Conservation (phyloP, 139 green algal species). For the Microglena sp. region DNA sequence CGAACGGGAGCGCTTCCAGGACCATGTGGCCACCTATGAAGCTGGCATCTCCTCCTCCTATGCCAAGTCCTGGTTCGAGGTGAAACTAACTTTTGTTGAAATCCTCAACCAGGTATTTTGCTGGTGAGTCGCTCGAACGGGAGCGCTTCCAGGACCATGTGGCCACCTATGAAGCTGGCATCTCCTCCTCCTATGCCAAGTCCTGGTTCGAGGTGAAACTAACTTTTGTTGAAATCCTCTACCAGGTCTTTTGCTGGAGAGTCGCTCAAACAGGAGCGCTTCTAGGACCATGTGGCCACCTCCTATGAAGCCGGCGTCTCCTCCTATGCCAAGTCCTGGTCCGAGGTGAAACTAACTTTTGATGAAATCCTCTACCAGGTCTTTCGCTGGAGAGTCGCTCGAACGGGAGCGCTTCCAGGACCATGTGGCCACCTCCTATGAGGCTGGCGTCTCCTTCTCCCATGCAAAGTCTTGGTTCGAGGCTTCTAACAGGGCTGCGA, state of each 20-base stretch:
- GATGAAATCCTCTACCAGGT: no score
- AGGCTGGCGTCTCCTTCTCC: constrained; percentile 59
- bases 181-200: no score
- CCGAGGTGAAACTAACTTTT: no score
- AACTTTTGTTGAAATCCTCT: no score
- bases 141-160: constrained; percentile 71
- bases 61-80: constrained; percentile 68
- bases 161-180: constrained; percentile 11
- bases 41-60: constrained; percentile 56
- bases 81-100: no score
- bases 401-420: constrained; percentile 74
- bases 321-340: no score
- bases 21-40: constrained; percentile 41
- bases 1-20: constrained; percentile 71
- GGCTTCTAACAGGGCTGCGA: constrained; percentile 39
- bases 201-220: no score
- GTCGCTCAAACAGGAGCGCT: constrained; percentile 70
- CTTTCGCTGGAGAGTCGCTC: constrained; percentile 60
- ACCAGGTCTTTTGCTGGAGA: constrained; percentile 57
- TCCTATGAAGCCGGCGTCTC: constrained; percentile 10
- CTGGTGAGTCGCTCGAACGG: constrained; percentile 69
- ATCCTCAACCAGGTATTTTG: constrained; percentile 34
- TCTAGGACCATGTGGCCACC: constrained; percentile 49
- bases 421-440: constrained; percentile 48
- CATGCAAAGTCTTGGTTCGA: constrained; percentile 69